Base-by-base conservation (phyloP, 495 filamentous ascomycete species). In the Hamigera avellanea region DNA sequence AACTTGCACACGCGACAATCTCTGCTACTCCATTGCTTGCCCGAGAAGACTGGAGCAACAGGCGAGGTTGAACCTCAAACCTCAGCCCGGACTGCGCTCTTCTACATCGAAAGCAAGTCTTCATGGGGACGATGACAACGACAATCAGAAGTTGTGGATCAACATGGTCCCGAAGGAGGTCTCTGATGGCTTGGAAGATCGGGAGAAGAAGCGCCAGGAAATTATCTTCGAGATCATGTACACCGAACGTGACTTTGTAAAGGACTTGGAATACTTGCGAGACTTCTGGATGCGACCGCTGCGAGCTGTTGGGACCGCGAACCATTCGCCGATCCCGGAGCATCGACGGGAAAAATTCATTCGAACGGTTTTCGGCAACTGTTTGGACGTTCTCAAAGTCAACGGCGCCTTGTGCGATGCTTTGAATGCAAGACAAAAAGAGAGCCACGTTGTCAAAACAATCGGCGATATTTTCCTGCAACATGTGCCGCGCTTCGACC, bases 91-190 rank as follows among this genome's bases (percentile, higher is more conserved):
- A 16, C 64, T 99, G 37, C 85, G 79, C 53, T 73, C 85, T 26
- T 80, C 87, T 40, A 81, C 86, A 29, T 85, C 81, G 14, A 76
- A 80, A 32, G 70, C 75, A 14, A 88, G 83, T 69, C 69, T 96
- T 46, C 86, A 93, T 19, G 84, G 83, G 41, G 78, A 70, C 28
- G 86, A 91, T 32, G 78, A 88, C 54, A 81, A 80, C 10, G 89
- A 96, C 53, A 87, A 96, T 48, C 91, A 96, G 59, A 96, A 96
- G 57, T 72, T 99, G 30, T 99, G 93, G 93, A 99, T 99, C 59
- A 95, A 95, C 53, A 95, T 86, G 35, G 93, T 99, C 14, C 79
- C 88, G 0, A 88, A 96, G 58, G 93, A 96, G 56, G 64, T 99
- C 43, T 86, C 87, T 0, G 87, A 95, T 48, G 78, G 76, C 50